A percentile compares a stretch with the other conserved stretches of the same genome.
These are phyloP conservation scores for Jatropha podagrica DNA, from an alignment of 441 rosid genomes.

Conservation along the genomic window DNA sequence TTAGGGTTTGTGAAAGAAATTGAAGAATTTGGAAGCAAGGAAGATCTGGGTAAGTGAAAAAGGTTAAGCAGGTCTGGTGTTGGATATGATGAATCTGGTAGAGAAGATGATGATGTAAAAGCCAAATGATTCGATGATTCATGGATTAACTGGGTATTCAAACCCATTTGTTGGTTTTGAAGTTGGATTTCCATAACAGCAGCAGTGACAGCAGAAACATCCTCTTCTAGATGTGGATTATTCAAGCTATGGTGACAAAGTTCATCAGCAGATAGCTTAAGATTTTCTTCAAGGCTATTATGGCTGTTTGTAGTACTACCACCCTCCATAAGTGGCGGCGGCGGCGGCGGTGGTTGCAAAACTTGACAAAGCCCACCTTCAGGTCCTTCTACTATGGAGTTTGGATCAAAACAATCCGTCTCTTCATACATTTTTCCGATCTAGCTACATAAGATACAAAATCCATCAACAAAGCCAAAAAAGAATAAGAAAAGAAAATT, in stretches of 20 bases:
- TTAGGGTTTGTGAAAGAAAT: constrained; percentile 41
- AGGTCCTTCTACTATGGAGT: constrained; percentile 34
- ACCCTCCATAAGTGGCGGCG: constrained; percentile 21
- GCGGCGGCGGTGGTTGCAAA: constrained; percentile 15
- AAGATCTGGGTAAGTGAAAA: constrained; percentile 47
- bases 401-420: constrained; percentile 44
- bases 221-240: constrained; percentile 18
- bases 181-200: constrained; percentile 37
- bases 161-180: constrained; percentile 34
- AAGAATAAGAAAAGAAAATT: neutral
- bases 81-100: constrained; percentile 26
- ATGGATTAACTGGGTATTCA: constrained; percentile 40
- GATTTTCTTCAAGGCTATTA: constrained; percentile 31
- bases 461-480: neutral
- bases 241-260: constrained; percentile 31
- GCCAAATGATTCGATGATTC: constrained; percentile 24
- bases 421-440: constrained; percentile 38
- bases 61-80: constrained; percentile 74
- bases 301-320: constrained; percentile 31
- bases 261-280: constrained; percentile 39
- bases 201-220: constrained; percentile 10
- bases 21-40: constrained; percentile 44
- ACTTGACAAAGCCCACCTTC: constrained; percentile 27
- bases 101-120: constrained; percentile 7
- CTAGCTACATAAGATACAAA: neutral